A percentile compares a stretch with the other conserved stretches of the same genome.
Evolutionary conservation across 2,329 filamentous ascomycete genomes (phyloP).

Genomic region (Trichoderma gracile): DNA sequence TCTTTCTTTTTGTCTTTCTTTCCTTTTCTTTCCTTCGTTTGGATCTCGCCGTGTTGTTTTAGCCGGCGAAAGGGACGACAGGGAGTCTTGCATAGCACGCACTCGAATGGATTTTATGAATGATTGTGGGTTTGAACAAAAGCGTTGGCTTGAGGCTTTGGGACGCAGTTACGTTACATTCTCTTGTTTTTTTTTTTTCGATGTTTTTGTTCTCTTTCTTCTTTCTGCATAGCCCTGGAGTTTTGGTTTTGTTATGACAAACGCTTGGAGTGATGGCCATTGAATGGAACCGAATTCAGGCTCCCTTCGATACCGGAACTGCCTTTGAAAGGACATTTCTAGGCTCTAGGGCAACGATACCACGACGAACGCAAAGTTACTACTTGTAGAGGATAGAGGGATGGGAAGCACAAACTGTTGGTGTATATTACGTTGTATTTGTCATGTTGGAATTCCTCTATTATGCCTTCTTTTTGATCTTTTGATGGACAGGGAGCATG

Average conservation of each 20-base stretch:
- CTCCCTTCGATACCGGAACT: slow-evolving; percentile 11
- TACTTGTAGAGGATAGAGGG: slow-evolving; percentile 21
- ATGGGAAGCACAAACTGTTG: slow-evolving; percentile 16
- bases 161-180: slow-evolving; percentile 21
- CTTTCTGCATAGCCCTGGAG: slow-evolving; percentile 32
- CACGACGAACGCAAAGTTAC: slow-evolving; percentile 14
- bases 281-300: neutral
- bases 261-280: slow-evolving; percentile 11
- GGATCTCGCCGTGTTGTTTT: slow-evolving; percentile 14
- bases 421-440: slow-evolving; percentile 20
- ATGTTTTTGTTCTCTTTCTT: slow-evolving; percentile 8
- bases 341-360: slow-evolving; percentile 23
- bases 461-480: neutral
- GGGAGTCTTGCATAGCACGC: slow-evolving; percentile 25
- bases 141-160: slow-evolving; percentile 12
- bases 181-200: slow-evolving; percentile 1
- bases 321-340: slow-evolving; percentile 12
- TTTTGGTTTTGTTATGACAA: slow-evolving; percentile 21
- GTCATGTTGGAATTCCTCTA: slow-evolving; percentile 4
- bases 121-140: slow-evolving; percentile 26
- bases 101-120: slow-evolving; percentile 25
- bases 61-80: slow-evolving; percentile 10
- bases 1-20: neutral
- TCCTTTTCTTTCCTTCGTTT: neutral
- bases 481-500: neutral